phyloP scores from a whole-genome alignment of 805 yeast species.

The Metschnikowia gruessii region DNA sequence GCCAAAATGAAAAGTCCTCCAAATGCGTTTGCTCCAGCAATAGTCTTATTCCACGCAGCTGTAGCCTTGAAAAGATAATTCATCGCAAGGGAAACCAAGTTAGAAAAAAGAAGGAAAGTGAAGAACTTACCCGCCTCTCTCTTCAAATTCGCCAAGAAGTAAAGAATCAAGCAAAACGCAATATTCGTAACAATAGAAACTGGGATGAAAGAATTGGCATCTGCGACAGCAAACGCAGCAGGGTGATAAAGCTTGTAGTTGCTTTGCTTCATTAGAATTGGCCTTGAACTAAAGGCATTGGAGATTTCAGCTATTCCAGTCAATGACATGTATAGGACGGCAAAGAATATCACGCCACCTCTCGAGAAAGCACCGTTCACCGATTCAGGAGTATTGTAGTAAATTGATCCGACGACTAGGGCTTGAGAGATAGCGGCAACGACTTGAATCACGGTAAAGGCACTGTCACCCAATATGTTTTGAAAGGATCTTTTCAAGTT shows the following conservation, averaged over 20 bases:
- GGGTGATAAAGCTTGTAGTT: slow-evolving; percentile 70
- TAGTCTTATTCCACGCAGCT: slow-evolving; percentile 38
- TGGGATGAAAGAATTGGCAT: slow-evolving; percentile 59
- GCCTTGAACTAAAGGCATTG: slow-evolving; percentile 53
- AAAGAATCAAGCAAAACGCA: slow-evolving; percentile 29
- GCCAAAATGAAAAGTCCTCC: slow-evolving; percentile 45
- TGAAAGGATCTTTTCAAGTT: slow-evolving; percentile 50
- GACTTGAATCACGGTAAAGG: too few species aligned
- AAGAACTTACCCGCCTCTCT: slow-evolving; percentile 35
- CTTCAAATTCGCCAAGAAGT: slow-evolving; percentile 30
- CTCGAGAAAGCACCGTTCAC: slow-evolving; percentile 48
- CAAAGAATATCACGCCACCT: slow-evolving; percentile 59
- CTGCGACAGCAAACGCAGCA: slow-evolving; percentile 65
- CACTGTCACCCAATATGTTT: too few species aligned
- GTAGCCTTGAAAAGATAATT: slow-evolving; percentile 38
- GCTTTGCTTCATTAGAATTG: slow-evolving; percentile 66
- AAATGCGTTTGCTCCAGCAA: slow-evolving; percentile 41
- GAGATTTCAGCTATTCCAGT: slow-evolving; percentile 57
- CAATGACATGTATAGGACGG: slow-evolving; percentile 57
- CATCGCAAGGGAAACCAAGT: slow-evolving; percentile 25
- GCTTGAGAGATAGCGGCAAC: too few species aligned
- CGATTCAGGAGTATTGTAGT: too few species aligned
- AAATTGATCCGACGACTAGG: too few species aligned
- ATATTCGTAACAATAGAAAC: slow-evolving; percentile 41
- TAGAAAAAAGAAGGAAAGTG: slow-evolving; percentile 30